These are phyloP conservation scores for Paramecium sexaurelia DNA, from an alignment of 73 alveolate genomes.

Conservation along the genomic window DNA sequence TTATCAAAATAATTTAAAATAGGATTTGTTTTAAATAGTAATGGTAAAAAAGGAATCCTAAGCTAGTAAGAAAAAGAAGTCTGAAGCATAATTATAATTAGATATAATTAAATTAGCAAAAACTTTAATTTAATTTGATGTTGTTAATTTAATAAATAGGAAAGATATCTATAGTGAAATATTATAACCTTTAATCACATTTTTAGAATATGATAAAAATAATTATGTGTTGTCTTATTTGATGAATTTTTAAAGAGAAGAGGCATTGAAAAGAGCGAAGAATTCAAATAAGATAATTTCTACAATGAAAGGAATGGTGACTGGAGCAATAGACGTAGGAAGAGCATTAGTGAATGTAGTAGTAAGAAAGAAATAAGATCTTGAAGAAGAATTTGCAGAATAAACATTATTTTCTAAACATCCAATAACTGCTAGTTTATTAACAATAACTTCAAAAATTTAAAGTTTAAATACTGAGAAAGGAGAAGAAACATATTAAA, in stretches of 20 bases:
- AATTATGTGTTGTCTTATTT: neutral
- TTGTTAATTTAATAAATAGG: neutral
- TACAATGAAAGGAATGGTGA: constrained; percentile 39
- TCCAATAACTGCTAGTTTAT: constrained; percentile 52
- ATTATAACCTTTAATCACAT: neutral
- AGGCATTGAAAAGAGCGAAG: neutral
- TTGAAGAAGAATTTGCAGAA: constrained; percentile 63
- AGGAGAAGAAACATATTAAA: neutral
- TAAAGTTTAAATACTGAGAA: constrained; percentile 23
- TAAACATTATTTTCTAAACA: constrained; percentile 59
- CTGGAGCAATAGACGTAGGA: constrained; percentile 63
- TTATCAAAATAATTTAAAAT: neutral
- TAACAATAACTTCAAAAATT: constrained; percentile 28
- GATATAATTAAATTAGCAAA: constrained; percentile 32
- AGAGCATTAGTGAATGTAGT: constrained; percentile 51
- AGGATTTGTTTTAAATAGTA: neutral
- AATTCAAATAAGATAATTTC: neutral
- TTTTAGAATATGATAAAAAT: constrained; percentile 49
- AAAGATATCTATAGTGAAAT: constrained; percentile 24
- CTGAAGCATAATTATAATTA: constrained; percentile 1
- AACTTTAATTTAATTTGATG: constrained; percentile 30
- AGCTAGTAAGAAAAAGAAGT: neutral
- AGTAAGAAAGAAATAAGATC: constrained; percentile 4
- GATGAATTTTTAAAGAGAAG: constrained; percentile 25
- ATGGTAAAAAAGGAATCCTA: neutral